A percentile compares a stretch with the other conserved stretches of the same genome.
phyloP scores from a whole-genome alignment of 2,329 filamentous ascomycete species.

The Sporothrix brasiliensis region DNA sequence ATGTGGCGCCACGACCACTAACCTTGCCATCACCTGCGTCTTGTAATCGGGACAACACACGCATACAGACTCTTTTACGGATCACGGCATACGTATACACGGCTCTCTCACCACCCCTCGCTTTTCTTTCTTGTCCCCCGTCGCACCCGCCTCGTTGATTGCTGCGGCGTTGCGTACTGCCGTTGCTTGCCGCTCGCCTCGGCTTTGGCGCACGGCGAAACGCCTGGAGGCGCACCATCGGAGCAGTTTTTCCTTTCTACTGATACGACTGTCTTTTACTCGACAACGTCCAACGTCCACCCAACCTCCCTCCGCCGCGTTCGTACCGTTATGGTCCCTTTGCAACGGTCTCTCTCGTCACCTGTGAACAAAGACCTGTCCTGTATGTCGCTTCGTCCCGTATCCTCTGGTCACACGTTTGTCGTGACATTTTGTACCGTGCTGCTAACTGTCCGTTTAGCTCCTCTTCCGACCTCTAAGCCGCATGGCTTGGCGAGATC shows the following conservation, averaged over 20 bases:
- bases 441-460: conserved; percentile 41
- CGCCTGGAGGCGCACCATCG: not conserved
- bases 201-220: conserved; percentile 5
- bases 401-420: not conserved
- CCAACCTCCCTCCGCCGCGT: not conserved
- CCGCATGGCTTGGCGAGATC: conserved; percentile 58
- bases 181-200: conserved; percentile 20
- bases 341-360: conserved; percentile 65
- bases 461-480: conserved; percentile 53
- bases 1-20: conserved; percentile 15
- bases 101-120: not conserved
- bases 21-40: not conserved
- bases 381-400: conserved; percentile 12
- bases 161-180: conserved; percentile 12
- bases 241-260: too few species aligned
- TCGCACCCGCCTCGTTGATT: conserved; percentile 4
- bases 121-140: not conserved
- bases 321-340: conserved; percentile 57
- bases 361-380: conserved; percentile 61
- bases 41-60: not conserved
- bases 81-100: not conserved
- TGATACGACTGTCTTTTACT: not conserved
- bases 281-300: not conserved
- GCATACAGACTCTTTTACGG: not conserved
- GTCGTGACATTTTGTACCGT: too few species aligned